A percentile compares a stretch with the other conserved stretches of the same genome.
Conservation (phyloP, 2,329 filamentous ascomycete species). For the Cordyceps pruinosa region DNA sequence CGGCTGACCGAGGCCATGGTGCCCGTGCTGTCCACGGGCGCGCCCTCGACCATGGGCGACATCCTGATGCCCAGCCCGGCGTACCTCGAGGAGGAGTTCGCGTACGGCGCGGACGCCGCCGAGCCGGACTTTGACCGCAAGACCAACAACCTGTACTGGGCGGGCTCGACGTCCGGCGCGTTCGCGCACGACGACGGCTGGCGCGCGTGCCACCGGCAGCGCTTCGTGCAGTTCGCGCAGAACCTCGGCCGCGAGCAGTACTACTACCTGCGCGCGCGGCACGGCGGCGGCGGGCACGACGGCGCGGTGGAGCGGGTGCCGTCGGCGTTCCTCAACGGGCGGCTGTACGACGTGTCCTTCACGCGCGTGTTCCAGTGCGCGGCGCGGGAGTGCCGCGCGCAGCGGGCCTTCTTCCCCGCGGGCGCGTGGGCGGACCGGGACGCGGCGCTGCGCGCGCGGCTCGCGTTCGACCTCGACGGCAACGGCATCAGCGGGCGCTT, state of each 20-base stretch:
- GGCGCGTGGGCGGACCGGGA: constrained; percentile 28
- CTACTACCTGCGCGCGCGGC: constrained; percentile 26
- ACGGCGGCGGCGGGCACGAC: too few species aligned
- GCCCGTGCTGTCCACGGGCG: constrained; percentile 40
- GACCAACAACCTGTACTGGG: constrained; percentile 47
- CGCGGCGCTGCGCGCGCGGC: constrained; percentile 29
- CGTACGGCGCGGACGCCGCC: constrained; percentile 33
- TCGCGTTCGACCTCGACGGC: constrained; percentile 49
- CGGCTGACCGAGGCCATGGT: constrained; percentile 31
- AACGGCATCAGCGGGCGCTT: constrained; percentile 50
- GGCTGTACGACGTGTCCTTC: constrained; percentile 38
- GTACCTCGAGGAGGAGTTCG: constrained; percentile 37
- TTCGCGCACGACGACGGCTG: constrained; percentile 30
- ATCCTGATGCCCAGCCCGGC: constrained; percentile 46
- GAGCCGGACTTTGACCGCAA: constrained; percentile 46
- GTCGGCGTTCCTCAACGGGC: constrained; percentile 29
- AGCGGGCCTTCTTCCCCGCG: constrained; percentile 25
- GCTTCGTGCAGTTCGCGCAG: constrained; percentile 34
- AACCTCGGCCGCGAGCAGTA: constrained; percentile 22
- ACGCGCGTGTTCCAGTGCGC: constrained; percentile 40
- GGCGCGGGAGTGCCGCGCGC: constrained; percentile 27
- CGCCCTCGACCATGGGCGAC: constrained; percentile 41
- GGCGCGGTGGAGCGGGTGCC: constrained; percentile 15
- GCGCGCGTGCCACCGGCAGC: constrained; percentile 40
- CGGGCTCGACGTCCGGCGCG: constrained; percentile 48